Base-by-base conservation (phyloP, 2,329 filamentous ascomycete genomes). In the Pseudogymnoascus sp. region DNA sequence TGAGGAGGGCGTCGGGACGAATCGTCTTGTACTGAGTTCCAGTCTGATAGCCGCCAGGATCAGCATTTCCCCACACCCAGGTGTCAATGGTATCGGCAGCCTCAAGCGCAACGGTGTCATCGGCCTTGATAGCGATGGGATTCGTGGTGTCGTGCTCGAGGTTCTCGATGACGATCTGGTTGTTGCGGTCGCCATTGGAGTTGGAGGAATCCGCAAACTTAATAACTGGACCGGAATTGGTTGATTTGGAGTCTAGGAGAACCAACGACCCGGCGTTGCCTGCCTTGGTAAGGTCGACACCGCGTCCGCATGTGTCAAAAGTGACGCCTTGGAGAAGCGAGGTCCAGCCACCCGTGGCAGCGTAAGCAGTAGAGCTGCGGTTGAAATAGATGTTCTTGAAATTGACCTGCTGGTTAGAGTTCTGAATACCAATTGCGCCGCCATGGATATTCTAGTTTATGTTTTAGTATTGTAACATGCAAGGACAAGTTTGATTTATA, bases 381-480 rank as follows among this genome's bases (percentile, higher is more conserved):
- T 52, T 52, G n/a, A 52, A 52, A 31, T 52, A 52, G 26, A 52
- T 52, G 26, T 52, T 52, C 26, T 52, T 52, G 45, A 52, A 52
- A 16, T 52, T 52, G 2, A 52, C 45, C 75, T 94, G 90, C 77
- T 94, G 90, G 76, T 87, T 91, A 61, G 90, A 41, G n/a, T 35
- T 26, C n/a, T 62, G 49, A 14, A 64, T 64, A 33, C 63, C 63
- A 21, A 63, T 35, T 10, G 23, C 79, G 33, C 89, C 89, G 23
- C 88, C 89, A 59, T 87, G 21, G 19, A 63, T 45, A 14, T 33
- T 52, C 45, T 52, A 19, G 14, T 19, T 19, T 31, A 31, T 19
- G 2, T 31, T 4, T 52, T 52, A 52, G 45, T 52, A 31, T 4
- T 52, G n/a, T 12, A 52, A 52, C 7, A 60, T 41, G 12, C 7